Evolutionary conservation across 495 filamentous ascomycete genomes (phyloP).

Genomic region (Acidiella bohemica): DNA sequence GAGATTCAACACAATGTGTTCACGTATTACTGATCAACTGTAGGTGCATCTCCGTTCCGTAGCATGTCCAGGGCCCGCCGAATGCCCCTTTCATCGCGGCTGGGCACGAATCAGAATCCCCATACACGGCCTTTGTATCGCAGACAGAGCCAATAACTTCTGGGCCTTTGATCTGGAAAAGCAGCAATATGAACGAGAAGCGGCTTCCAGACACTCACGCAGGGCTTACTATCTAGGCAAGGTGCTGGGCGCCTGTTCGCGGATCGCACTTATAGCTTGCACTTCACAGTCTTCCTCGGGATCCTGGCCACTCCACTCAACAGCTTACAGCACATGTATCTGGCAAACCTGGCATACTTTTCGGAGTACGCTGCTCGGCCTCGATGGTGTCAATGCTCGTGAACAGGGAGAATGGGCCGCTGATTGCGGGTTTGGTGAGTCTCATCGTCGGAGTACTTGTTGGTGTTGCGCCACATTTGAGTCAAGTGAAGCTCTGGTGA

Average conservation of each 20-base stretch:
- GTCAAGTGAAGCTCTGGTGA: constrained; percentile 37
- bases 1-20: no score
- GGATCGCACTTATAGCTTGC: constrained; percentile 39
- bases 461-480: constrained; percentile 38
- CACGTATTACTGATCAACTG: no score
- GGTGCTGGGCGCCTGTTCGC: constrained; percentile 33
- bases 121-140: no score
- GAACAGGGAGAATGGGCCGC: constrained; percentile 21
- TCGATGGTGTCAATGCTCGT: constrained; percentile 30
- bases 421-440: constrained; percentile 19
- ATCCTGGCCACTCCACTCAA: constrained; percentile 39
- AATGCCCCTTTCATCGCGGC: no score
- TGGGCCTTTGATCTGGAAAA: constrained; percentile 45
- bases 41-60: no score
- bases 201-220: constrained; percentile 39
- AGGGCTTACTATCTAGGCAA: constrained; percentile 47
- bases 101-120: no score
- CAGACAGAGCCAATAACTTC: no score
- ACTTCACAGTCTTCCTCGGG: constrained; percentile 41
- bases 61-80: no score
- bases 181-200: constrained; percentile 38
- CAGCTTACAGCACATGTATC: constrained; percentile 31
- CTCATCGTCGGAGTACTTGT: constrained; percentile 22
- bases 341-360: constrained; percentile 41
- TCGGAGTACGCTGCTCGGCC: constrained; percentile 45